A percentile compares a stretch with the other conserved stretches of the same genome.
phyloP scores from a whole-genome alignment of 1,284 basidiomycete species.

The Heliocybe sulcata region DNA sequence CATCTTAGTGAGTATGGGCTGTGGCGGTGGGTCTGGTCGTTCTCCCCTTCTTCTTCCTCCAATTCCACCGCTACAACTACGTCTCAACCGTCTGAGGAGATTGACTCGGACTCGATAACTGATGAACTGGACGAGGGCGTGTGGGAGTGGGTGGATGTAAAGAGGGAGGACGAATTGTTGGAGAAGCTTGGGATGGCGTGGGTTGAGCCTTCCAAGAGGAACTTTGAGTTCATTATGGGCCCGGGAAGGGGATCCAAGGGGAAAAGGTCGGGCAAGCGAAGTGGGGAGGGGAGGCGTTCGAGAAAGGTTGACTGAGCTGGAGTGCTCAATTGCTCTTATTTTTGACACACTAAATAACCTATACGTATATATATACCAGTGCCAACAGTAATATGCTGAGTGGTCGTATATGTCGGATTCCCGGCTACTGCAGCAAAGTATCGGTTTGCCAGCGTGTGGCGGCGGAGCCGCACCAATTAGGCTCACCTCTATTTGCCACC shows the following conservation, averaged over 20 bases:
- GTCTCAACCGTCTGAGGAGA: constrained; percentile 1
- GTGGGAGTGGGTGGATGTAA: constrained; percentile 18
- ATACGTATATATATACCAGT: too few relatives aligned
- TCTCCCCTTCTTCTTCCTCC: too few relatives aligned
- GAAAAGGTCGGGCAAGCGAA: not conserved
- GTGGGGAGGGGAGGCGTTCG: not conserved
- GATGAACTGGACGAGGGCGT: constrained; percentile 6
- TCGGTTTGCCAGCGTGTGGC: too few relatives aligned
- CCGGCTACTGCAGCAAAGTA: too few relatives aligned
- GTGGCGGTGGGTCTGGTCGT: constrained; percentile 14
- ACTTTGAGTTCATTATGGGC: constrained; percentile 14
- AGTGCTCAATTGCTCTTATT: too few relatives aligned
- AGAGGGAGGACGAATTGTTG: constrained; percentile 17
- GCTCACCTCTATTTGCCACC: too few relatives aligned
- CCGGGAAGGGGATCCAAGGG: not conserved
- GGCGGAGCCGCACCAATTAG: too few relatives aligned
- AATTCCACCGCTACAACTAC: too few relatives aligned
- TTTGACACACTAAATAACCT: too few relatives aligned
- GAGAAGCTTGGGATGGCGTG: constrained; percentile 15
- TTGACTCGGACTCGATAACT: not conserved
- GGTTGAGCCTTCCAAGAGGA: constrained; percentile 17
- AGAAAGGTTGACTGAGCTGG: constrained; percentile 1
- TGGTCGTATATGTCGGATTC: too few relatives aligned
- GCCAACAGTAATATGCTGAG: too few relatives aligned
- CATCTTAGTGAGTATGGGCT: constrained; percentile 23